Percentiles rank a stretch among this genome's conserved stretches.
Conservation (phyloP, 768 basidiomycete genomes). For the Boletellus sp. region DNA sequence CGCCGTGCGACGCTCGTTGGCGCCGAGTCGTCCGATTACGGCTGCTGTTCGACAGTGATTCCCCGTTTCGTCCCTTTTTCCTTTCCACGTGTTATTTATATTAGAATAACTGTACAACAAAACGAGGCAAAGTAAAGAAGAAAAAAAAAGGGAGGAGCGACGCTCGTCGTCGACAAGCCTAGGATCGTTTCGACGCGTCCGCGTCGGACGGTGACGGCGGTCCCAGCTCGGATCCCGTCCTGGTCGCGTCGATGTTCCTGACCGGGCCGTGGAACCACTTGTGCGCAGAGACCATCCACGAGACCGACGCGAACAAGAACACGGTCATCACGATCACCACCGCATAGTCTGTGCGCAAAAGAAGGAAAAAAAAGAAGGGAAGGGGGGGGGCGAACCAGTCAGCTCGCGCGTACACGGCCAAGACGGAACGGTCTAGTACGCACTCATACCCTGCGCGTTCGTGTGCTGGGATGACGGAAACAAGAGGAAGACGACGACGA, state of each 20-base stretch:
- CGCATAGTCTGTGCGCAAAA: slow-evolving; percentile 50
- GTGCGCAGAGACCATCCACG: slow-evolving; percentile 63
- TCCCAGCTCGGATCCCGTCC: neutral
- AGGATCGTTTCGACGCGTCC: slow-evolving; percentile 12
- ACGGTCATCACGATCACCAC: slow-evolving; percentile 63
- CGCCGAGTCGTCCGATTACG: too few relatives aligned
- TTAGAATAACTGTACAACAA: neutral
- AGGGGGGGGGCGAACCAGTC: too few relatives aligned
- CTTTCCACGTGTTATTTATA: too few relatives aligned
- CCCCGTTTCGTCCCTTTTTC: too few relatives aligned
- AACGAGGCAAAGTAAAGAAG: neutral
- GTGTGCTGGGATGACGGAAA: slow-evolving; percentile 47
- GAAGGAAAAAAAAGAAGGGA: too few relatives aligned
- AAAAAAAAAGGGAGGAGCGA: too few relatives aligned
- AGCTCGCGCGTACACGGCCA: neutral
- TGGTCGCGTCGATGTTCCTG: slow-evolving; percentile 38
- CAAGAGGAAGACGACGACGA: slow-evolving; percentile 55
- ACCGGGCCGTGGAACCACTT: slow-evolving; percentile 73
- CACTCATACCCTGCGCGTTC: slow-evolving; percentile 52
- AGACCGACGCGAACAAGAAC: slow-evolving; percentile 58
- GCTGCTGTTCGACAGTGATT: too few relatives aligned
- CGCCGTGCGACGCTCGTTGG: too few relatives aligned
- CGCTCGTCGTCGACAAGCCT: neutral
- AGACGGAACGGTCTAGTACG: slow-evolving; percentile 20
- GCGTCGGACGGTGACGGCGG: too few relatives aligned